Evolutionary conservation across 2,329 filamentous ascomycete species (phyloP).

Genomic region (Xylariaceae sp.): DNA sequence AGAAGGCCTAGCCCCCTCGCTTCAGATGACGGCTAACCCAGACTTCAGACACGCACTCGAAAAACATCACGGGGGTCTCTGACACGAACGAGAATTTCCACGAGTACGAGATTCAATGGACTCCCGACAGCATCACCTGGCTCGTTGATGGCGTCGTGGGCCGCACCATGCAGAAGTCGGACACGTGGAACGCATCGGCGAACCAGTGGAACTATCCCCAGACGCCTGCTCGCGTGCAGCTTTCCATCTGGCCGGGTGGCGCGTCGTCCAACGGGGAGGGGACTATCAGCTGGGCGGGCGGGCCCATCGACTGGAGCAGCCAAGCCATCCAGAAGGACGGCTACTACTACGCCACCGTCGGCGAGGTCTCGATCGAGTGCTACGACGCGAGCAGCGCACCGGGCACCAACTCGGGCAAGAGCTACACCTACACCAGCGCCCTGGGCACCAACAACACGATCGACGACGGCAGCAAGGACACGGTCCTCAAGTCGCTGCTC

Average conservation of each 20-base stretch:
- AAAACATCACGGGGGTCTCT: conserved; percentile 55
- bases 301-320: conserved; percentile 78
- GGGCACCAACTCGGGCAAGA: conserved; percentile 60
- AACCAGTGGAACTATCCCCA: conserved; percentile 85
- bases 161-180: conserved; percentile 64
- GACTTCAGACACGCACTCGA: conserved; percentile 61
- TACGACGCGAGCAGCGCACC: conserved; percentile 57
- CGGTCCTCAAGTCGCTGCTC: conserved; percentile 68
- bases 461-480: conserved; percentile 64
- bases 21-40: conserved; percentile 8
- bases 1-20: conserved; percentile 1
- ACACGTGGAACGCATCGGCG: conserved; percentile 79
- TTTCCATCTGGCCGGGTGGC: conserved; percentile 95
- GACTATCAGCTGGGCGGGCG: conserved; percentile 87
- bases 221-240: conserved; percentile 80
- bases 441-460: conserved; percentile 69
- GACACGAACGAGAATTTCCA: conserved; percentile 75
- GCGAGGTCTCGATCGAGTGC: conserved; percentile 76
- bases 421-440: conserved; percentile 66
- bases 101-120: conserved; percentile 91
- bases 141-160: conserved; percentile 71
- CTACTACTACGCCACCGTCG: conserved; percentile 81
- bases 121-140: conserved; percentile 80
- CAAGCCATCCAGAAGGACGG: conserved; percentile 72
- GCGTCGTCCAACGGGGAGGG: conserved; percentile 69